Evolutionary conservation across 2,329 filamentous ascomycete genomes (phyloP).

Genomic region (Fusarium sp.): DNA sequence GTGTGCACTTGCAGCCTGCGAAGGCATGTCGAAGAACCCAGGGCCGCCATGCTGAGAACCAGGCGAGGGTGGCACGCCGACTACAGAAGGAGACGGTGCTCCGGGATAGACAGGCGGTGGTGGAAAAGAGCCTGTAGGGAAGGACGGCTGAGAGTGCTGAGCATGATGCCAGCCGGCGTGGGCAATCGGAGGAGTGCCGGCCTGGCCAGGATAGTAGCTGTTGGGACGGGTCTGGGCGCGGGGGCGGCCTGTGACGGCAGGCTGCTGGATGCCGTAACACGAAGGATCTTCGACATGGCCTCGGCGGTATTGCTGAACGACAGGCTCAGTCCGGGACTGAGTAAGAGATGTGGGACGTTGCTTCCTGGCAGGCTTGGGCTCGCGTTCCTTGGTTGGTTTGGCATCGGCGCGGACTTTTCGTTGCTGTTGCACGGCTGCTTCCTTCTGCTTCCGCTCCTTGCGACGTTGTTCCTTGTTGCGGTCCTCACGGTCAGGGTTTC

Average conservation of each 20-base stretch:
- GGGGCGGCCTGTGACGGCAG: constrained; percentile 49
- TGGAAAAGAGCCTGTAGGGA: constrained; percentile 48
- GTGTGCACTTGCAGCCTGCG: constrained; percentile 44
- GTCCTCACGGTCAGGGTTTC: constrained; percentile 45
- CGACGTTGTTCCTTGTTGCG: constrained; percentile 48
- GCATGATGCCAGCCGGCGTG: constrained; percentile 45
- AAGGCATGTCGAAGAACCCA: constrained; percentile 49
- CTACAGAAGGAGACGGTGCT: constrained; percentile 41
- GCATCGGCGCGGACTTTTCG: constrained; percentile 41
- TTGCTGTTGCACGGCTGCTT: constrained; percentile 40
- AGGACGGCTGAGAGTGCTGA: constrained; percentile 38
- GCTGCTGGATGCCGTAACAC: constrained; percentile 52
- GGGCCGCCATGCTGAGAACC: constrained; percentile 38
- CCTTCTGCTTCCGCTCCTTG: constrained; percentile 41
- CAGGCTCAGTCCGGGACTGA: constrained; percentile 49
- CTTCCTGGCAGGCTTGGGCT: constrained; percentile 45
- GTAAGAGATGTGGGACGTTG: constrained; percentile 46
- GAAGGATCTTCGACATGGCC: constrained; percentile 51
- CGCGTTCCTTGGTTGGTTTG: constrained; percentile 43
- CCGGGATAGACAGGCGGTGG: constrained; percentile 46
- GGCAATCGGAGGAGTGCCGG: constrained; percentile 40
- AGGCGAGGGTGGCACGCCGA: constrained; percentile 45
- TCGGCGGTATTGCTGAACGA: constrained; percentile 48
- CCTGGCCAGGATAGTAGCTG: constrained; percentile 52
- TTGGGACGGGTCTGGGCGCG: constrained; percentile 50